A percentile compares a stretch with the other conserved stretches of the same genome.
Evolutionary conservation across 345 rosid species (phyloP).

Genomic region (Bruguiera gymnorhiza): DNA sequence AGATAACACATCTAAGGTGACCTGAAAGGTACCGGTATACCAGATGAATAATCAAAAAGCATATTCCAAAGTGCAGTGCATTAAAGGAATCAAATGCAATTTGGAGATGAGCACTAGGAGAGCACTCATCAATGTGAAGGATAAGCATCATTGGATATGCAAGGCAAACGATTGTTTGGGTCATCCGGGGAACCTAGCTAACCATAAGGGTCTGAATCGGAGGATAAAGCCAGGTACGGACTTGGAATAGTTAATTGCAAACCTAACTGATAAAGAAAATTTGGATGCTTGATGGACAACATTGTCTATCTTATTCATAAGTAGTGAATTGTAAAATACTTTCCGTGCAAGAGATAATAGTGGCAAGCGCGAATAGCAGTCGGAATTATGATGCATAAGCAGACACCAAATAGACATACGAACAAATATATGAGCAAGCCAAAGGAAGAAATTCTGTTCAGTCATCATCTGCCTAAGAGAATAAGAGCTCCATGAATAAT

Average conservation of each 20-base stretch:
- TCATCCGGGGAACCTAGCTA: conserved; percentile 9
- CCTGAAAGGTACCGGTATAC: neutral
- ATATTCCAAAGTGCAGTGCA: conserved; percentile 21
- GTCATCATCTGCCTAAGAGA: neutral
- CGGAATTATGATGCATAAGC: no score
- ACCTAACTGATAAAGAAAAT: neutral
- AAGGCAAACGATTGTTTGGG: conserved; percentile 20
- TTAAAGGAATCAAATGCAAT: conserved; percentile 21
- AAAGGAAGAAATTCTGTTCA: no score
- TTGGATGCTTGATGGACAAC: neutral
- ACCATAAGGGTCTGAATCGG: neutral
- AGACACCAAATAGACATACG: no score
- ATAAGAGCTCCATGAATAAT: neutral
- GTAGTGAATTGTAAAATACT: no score
- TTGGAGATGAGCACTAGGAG: conserved; percentile 16
- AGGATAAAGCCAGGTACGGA: neutral
- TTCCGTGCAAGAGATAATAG: no score
- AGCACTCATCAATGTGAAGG: neutral
- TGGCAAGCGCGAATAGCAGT: no score
- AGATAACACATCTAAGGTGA: neutral
- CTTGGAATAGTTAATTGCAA: neutral
- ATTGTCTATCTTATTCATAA: neutral
- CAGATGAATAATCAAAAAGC: neutral
- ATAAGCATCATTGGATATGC: conserved; percentile 13
- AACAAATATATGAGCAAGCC: no score